phyloP scores from a whole-genome alignment of 192 early-diverging fungal species.

The Helicostylum pulchrum region DNA sequence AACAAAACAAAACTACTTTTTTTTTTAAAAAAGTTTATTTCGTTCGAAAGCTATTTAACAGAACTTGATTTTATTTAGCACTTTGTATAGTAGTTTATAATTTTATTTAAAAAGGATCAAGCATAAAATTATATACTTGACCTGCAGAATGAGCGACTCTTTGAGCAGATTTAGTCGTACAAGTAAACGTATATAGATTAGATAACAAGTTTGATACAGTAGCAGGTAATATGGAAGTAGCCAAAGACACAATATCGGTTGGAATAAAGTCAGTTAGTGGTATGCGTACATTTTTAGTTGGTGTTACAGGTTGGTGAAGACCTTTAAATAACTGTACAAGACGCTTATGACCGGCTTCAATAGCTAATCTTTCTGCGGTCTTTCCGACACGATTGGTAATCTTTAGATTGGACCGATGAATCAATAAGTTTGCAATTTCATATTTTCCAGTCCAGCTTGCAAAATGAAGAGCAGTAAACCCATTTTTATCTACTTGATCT shows the following conservation, averaged over 20 bases:
- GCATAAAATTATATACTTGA: constrained; percentile 23
- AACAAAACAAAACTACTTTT: no score
- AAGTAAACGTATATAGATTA: constrained; percentile 6
- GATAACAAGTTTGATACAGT: constrained; percentile 8
- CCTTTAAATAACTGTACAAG: constrained; percentile 11
- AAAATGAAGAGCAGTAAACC: constrained; percentile 59
- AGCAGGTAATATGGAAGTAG: neutral
- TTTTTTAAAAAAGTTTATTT: no score
- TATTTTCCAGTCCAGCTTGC: constrained; percentile 48
- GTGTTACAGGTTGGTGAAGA: neutral
- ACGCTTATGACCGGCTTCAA: constrained; percentile 13
- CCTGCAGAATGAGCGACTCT: constrained; percentile 19
- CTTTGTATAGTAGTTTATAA: no score
- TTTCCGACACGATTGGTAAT: constrained; percentile 29
- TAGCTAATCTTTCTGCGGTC: constrained; percentile 19
- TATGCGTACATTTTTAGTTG: neutral
- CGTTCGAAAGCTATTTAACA: no score
- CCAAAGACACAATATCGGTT: neutral
- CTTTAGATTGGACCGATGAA: constrained; percentile 23
- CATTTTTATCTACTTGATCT: constrained; percentile 48
- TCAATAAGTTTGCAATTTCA: constrained; percentile 44
- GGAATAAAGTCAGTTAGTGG: constrained; percentile 18
- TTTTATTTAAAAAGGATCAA: constrained; percentile 23
- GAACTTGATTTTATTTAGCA: no score
- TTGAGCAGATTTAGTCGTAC: constrained; percentile 2